phyloP scores from a whole-genome alignment of 2,329 filamentous ascomycete genomes.

The Sarocladium kiliense region DNA sequence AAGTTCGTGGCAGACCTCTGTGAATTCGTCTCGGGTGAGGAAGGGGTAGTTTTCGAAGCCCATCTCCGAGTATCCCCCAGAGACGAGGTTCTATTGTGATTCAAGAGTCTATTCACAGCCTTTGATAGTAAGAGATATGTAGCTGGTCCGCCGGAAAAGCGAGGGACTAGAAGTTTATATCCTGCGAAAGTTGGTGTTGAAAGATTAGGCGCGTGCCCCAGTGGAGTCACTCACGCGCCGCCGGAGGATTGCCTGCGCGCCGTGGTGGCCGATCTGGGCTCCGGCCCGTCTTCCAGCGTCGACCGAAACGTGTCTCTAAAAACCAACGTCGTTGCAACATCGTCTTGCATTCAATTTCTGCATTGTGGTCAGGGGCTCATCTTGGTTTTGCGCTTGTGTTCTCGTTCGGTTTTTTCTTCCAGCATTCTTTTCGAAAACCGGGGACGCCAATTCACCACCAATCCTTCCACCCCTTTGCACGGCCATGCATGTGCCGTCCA shows the following conservation, averaged over 20 bases:
- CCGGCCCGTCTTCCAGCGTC: background rate
- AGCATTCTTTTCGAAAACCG: background rate
- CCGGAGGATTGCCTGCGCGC: background rate
- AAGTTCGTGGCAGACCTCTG: conserved; percentile 57
- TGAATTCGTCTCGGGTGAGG: conserved; percentile 57
- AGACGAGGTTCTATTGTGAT: background rate
- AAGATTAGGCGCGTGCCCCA: background rate
- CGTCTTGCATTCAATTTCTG: background rate
- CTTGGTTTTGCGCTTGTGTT: background rate
- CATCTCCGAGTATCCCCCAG: conserved; percentile 18
- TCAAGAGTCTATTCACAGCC: background rate
- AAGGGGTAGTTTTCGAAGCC: conserved; percentile 54
- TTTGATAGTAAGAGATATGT: too few relatives aligned
- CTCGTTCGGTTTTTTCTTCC: conserved; percentile 8
- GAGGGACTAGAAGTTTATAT: too few relatives aligned
- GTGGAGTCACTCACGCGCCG: background rate
- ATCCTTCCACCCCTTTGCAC: conserved; percentile 11
- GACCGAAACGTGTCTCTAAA: conserved; percentile 2
- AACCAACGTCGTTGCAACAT: background rate
- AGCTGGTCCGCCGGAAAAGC: too few relatives aligned
- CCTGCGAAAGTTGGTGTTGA: too few relatives aligned
- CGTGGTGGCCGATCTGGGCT: background rate
- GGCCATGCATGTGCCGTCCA: conserved; percentile 13
- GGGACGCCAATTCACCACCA: conserved; percentile 10
- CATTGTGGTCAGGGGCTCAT: background rate